Evolutionary conservation across 331 rosid genomes (phyloP).

Genomic region (Rhamnella rubrinervis): DNA sequence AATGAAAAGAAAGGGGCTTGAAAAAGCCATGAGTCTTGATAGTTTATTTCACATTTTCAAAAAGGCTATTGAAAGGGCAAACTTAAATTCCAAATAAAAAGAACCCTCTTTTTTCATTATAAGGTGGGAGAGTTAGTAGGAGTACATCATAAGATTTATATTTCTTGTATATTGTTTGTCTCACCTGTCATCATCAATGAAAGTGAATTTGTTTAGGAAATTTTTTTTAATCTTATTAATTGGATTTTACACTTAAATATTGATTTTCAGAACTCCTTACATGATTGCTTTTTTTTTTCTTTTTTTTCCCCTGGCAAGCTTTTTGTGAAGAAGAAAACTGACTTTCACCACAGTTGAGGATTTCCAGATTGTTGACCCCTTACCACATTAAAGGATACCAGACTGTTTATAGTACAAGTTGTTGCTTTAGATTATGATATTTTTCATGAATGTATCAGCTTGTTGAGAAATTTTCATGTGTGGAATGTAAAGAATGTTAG

Average conservation of each 20-base stretch:
- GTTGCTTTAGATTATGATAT: constrained; percentile 13
- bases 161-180: too few species aligned
- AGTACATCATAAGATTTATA: too few species aligned
- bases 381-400: constrained; percentile 29
- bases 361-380: constrained; percentile 21
- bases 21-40: too few species aligned
- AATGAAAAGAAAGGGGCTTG: too few species aligned
- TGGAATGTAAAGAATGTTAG: constrained; percentile 26
- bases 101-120: too few species aligned
- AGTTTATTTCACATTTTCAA: too few species aligned
- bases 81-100: too few species aligned
- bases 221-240: neutral
- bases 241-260: neutral
- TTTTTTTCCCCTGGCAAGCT: constrained; percentile 49
- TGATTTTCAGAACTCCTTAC: neutral
- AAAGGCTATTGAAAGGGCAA: too few species aligned
- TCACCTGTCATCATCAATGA: too few species aligned
- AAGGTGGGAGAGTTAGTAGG: too few species aligned
- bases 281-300: constrained; percentile 9
- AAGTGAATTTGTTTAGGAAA: too few species aligned
- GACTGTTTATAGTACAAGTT: constrained; percentile 19
- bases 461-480: constrained; percentile 18
- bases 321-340: constrained; percentile 58
- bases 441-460: neutral
- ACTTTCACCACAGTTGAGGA: constrained; percentile 31